Conservation (phyloP, 108 stramenopile genomes). For the Craspedostauros australis region DNA sequence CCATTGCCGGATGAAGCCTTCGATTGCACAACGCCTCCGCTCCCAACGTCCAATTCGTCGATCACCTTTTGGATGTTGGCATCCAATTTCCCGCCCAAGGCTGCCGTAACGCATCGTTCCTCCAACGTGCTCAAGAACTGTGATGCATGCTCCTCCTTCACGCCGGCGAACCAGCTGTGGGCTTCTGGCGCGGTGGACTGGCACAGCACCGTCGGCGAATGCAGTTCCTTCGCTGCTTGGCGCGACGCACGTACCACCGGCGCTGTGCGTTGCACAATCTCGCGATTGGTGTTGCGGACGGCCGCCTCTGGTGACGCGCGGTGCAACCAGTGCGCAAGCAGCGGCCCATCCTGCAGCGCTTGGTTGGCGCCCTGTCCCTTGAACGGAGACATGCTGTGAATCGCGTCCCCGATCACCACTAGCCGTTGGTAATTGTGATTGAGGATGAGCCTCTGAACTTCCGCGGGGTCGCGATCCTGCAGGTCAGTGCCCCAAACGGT, state of each 20-base stretch:
- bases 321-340: conserved; percentile 57
- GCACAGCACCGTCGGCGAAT: conserved; percentile 40
- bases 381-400: conserved; percentile 87
- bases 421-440: conserved; percentile 37
- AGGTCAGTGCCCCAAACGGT: conserved; percentile 79
- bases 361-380: conserved; percentile 95
- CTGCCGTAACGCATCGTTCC: conserved; percentile 38
- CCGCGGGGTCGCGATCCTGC: conserved; percentile 70
- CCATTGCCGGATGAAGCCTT: neutral
- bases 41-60: conserved; percentile 26
- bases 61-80: conserved; percentile 28
- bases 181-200: too few species aligned
- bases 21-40: neutral
- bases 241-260: conserved; percentile 68
- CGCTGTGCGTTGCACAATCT: conserved; percentile 59
- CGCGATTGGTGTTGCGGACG: conserved; percentile 56
- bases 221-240: conserved; percentile 53
- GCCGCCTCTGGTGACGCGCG: conserved; percentile 51
- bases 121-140: conserved; percentile 33
- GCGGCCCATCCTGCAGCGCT: conserved; percentile 79
- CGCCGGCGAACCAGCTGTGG: conserved; percentile 46
- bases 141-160: conserved; percentile 19
- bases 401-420: conserved; percentile 81
- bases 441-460: conserved; percentile 25
- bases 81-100: conserved; percentile 38